Conservation (phyloP, 1,284 basidiomycete genomes). For the Irpex rosettiformis region DNA sequence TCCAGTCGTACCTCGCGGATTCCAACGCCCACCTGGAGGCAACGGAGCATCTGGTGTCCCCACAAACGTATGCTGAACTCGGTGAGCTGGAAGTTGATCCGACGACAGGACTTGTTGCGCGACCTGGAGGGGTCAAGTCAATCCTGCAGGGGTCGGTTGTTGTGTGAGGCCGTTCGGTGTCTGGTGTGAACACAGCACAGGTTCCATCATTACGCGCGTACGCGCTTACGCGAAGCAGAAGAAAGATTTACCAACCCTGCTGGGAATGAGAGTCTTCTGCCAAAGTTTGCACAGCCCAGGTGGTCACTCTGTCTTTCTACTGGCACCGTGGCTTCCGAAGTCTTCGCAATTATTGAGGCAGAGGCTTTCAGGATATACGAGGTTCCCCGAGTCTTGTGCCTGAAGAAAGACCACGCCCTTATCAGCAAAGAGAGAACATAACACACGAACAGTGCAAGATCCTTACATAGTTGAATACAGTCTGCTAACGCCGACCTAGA, state of each 20-base stretch:
- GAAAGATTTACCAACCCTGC: background rate
- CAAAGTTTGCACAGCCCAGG: background rate
- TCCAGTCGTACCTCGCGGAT: background rate
- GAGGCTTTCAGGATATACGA: no score
- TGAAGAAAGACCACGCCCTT: background rate
- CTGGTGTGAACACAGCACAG: background rate
- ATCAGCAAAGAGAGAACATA: background rate
- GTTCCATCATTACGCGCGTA: no score
- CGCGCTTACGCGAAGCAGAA: background rate
- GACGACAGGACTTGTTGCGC: no score
- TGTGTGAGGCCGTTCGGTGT: background rate
- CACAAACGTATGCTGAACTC: no score
- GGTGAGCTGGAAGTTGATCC: no score
- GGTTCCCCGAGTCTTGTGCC: no score
- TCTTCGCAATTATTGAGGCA: background rate
- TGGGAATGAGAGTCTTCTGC: background rate
- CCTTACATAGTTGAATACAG: background rate
- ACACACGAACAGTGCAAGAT: background rate
- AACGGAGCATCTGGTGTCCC: no score
- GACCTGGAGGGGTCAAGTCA: background rate
- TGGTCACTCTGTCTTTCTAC: background rate
- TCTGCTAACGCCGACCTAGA: background rate
- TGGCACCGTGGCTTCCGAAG: background rate
- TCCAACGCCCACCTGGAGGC: background rate
- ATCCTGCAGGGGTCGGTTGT: background rate